These are phyloP conservation scores for Mycosarcoma maydis DNA, from an alignment of 1,284 basidiomycete genomes.

Conservation along the genomic window DNA sequence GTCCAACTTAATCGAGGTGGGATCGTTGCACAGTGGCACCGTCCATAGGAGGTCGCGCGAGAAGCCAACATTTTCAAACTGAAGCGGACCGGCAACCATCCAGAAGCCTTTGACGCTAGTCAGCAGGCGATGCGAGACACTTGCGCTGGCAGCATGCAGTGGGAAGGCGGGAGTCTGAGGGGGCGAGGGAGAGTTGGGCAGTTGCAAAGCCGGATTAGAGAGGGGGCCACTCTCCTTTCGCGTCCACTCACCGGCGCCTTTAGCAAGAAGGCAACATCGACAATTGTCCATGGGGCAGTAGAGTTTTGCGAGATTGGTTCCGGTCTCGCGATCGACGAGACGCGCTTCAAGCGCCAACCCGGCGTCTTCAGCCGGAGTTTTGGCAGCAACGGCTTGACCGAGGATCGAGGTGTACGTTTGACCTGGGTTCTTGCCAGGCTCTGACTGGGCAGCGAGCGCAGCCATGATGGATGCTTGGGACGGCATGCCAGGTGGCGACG, in stretches of 20 bases:
- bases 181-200: conserved; percentile 49
- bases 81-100: conserved; percentile 55
- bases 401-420: conserved; percentile 55
- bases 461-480: conserved; percentile 53
- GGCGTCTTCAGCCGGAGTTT: conserved; percentile 63
- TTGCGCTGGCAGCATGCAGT: conserved; percentile 14
- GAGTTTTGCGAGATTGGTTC: conserved; percentile 56
- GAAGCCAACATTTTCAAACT: conserved; percentile 65
- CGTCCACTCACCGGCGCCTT: conserved; percentile 52
- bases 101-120: conserved; percentile 56
- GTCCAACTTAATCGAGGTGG: conserved; percentile 4
- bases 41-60: conserved; percentile 60
- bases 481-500: conserved; percentile 42
- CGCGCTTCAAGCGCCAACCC: conserved; percentile 61
- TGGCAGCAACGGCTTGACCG: conserved; percentile 63
- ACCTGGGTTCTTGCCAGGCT: conserved; percentile 39
- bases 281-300: conserved; percentile 64
- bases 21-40: conserved; percentile 12
- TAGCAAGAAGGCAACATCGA: conserved; percentile 54
- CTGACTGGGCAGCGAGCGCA: conserved; percentile 45
- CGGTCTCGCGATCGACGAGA: conserved; percentile 54
- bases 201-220: conserved; percentile 35
- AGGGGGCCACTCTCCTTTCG: conserved; percentile 60
- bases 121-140: conserved; percentile 23
- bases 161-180: conserved; percentile 42